phyloP scores from a whole-genome alignment of 2,329 filamentous ascomycete genomes.

The Teratosphaeria viscida region DNA sequence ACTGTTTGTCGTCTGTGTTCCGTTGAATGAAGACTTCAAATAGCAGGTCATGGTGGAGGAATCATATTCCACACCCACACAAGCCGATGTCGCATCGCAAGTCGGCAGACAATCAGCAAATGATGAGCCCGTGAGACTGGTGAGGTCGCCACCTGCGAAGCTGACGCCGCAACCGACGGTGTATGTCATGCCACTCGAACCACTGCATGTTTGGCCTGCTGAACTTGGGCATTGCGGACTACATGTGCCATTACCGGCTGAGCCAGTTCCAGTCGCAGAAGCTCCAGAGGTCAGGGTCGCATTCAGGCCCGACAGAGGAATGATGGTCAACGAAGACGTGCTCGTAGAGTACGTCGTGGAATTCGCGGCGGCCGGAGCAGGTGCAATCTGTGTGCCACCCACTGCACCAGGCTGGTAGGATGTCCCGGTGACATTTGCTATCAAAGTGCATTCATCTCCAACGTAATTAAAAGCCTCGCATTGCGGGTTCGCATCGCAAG shows the following conservation, averaged over 20 bases:
- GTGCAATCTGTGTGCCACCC: constrained; percentile 8
- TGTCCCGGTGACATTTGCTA: constrained; percentile 19
- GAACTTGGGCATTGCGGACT: constrained; percentile 11
- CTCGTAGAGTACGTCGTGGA: neutral
- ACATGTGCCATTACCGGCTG: neutral
- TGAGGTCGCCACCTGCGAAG: constrained; percentile 10
- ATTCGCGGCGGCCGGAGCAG: neutral
- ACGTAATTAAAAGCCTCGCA: constrained; percentile 23
- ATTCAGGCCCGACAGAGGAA: neutral
- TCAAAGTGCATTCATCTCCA: constrained; percentile 19
- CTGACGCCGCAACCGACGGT: constrained; percentile 11
- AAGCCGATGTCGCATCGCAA: constrained; percentile 12
- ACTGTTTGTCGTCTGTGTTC: constrained; percentile 6
- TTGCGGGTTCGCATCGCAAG: constrained; percentile 15
- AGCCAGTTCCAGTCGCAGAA: neutral
- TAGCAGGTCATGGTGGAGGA: constrained; percentile 7
- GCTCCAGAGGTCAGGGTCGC: neutral
- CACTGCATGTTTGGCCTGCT: constrained; percentile 11
- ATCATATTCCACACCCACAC: constrained; percentile 13
- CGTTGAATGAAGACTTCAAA: constrained; percentile 13
- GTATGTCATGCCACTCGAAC: constrained; percentile 9
- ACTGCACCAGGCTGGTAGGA: constrained; percentile 12
- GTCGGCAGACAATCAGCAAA: constrained; percentile 11
- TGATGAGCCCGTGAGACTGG: constrained; percentile 5
- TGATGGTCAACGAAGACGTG: neutral